A percentile compares a stretch with the other conserved stretches of the same genome.
phyloP scores from a whole-genome alignment of 23 red algal genomes.

The Gracilariopsis chorda region DNA sequence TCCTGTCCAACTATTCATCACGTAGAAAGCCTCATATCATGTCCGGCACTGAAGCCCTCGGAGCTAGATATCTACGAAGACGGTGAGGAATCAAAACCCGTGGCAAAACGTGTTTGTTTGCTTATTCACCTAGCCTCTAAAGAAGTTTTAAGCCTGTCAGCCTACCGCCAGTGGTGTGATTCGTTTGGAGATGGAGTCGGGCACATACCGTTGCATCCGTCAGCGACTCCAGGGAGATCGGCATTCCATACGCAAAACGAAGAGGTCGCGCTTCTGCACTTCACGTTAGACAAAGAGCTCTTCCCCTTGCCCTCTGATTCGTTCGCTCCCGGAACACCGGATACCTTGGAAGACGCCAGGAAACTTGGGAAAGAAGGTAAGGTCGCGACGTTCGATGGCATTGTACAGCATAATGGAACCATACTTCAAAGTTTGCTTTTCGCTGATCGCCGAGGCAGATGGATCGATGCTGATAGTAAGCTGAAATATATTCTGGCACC shows the following conservation, averaged over 20 bases:
- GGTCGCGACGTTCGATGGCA: not conserved
- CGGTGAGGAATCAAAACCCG: not conserved
- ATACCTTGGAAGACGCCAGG: not conserved
- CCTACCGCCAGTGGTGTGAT: conserved; percentile 52
- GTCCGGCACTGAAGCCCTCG: not conserved
- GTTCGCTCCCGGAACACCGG: not conserved
- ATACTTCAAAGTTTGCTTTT: not conserved
- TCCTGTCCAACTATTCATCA: conserved; percentile 65
- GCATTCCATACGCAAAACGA: conserved; percentile 36
- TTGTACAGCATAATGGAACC: not conserved
- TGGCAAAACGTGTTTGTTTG: not conserved
- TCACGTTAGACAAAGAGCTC: conserved; percentile 40
- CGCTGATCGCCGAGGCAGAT: conserved; percentile 2
- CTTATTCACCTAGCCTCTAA: conserved; percentile 39
- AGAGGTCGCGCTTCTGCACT: conserved; percentile 28
- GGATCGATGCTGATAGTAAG: conserved; percentile 36
- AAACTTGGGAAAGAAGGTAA: not conserved
- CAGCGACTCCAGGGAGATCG: not conserved
- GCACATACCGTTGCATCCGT: conserved; percentile 54
- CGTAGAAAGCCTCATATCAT: conserved; percentile 24
- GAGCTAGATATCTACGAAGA: not conserved
- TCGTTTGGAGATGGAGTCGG: conserved; percentile 27
- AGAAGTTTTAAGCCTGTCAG: conserved; percentile 10
- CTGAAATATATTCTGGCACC: conserved; percentile 48
- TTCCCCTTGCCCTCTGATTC: conserved; percentile 24